Percentiles rank a stretch among this genome's conserved stretches.
Conservation (phyloP, 768 basidiomycete species). For the Cyclocybe aegerita region DNA sequence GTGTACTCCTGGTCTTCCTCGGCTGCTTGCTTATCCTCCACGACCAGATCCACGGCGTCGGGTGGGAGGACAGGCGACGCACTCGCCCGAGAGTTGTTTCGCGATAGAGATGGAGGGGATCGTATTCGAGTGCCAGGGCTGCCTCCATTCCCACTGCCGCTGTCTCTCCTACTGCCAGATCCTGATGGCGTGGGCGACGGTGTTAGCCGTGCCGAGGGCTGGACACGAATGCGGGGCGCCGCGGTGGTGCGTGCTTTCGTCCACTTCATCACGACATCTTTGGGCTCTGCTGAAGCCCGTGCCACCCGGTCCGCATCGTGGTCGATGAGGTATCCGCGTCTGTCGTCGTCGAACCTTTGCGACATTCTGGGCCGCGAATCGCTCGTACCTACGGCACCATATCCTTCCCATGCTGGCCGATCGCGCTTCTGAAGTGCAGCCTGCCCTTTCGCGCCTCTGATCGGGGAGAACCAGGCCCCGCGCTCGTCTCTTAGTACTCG, state of each 20-base stretch:
- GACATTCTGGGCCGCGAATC: constrained; percentile 3
- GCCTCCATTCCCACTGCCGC: constrained; percentile 13
- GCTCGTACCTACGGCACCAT: constrained; percentile 52
- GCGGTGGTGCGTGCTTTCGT: constrained; percentile 26
- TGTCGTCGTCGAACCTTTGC: constrained; percentile 13
- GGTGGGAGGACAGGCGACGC: constrained; percentile 41
- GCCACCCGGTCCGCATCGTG: constrained; percentile 39
- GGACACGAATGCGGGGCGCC: constrained; percentile 15
- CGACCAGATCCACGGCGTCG: constrained; percentile 89
- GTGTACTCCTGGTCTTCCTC: constrained; percentile 53
- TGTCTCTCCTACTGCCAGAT: constrained; percentile 23
- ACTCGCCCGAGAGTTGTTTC: constrained; percentile 26
- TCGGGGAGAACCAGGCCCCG: constrained; percentile 67
- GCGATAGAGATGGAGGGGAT: constrained; percentile 31
- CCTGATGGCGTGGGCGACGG: constrained; percentile 20
- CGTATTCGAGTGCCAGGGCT: constrained; percentile 20
- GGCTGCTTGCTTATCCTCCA: constrained; percentile 62
- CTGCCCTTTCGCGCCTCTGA: constrained; percentile 46
- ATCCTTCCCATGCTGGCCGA: constrained; percentile 49
- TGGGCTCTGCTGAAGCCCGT: constrained; percentile 22
- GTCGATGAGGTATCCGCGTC: constrained; percentile 40
- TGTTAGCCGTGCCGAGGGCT: constrained; percentile 10
- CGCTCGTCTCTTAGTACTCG: constrained; percentile 75
- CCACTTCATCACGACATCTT: constrained; percentile 48
- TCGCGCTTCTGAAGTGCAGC: constrained; percentile 36